Evolutionary conservation across 257 asterid genomes (phyloP).

Genomic region (Coffea canephora): DNA sequence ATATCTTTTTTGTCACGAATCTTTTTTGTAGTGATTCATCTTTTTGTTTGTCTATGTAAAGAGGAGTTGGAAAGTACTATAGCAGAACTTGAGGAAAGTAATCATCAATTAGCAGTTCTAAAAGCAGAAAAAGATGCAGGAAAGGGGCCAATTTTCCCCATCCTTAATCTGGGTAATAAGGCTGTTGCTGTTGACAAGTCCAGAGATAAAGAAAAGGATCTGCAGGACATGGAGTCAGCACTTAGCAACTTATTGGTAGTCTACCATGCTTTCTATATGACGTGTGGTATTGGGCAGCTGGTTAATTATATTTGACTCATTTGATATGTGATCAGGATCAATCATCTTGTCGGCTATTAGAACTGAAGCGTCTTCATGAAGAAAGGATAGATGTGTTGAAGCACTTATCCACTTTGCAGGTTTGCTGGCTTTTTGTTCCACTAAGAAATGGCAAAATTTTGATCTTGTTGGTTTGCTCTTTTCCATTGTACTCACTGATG

Average conservation of each 20-base stretch:
- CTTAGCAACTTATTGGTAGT: constrained; percentile 78
- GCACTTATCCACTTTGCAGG: constrained; percentile 78
- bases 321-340: constrained; percentile 47
- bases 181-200: constrained; percentile 50
- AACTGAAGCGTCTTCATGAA: constrained; percentile 80
- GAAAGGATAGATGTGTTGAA: constrained; percentile 71
- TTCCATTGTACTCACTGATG: not conserved
- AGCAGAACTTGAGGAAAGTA: constrained; percentile 76
- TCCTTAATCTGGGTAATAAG: constrained; percentile 53
- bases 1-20: not conserved
- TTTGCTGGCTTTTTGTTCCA: constrained; percentile 27
- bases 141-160: constrained; percentile 52
- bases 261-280: constrained; percentile 18
- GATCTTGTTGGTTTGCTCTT: constrained; percentile 15
- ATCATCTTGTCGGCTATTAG: constrained; percentile 55
- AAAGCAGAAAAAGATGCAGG: constrained; percentile 67
- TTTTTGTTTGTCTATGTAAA: constrained; percentile 31
- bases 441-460: not conserved
- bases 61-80: constrained; percentile 74
- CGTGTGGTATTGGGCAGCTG: constrained; percentile 14
- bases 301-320: not conserved
- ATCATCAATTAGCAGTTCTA: constrained; percentile 60
- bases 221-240: constrained; percentile 75
- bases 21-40: constrained; percentile 2
- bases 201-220: constrained; percentile 63